These are phyloP conservation scores for Didymella keratinophila DNA, from an alignment of 2,329 filamentous ascomycete species.

Conservation along the genomic window DNA sequence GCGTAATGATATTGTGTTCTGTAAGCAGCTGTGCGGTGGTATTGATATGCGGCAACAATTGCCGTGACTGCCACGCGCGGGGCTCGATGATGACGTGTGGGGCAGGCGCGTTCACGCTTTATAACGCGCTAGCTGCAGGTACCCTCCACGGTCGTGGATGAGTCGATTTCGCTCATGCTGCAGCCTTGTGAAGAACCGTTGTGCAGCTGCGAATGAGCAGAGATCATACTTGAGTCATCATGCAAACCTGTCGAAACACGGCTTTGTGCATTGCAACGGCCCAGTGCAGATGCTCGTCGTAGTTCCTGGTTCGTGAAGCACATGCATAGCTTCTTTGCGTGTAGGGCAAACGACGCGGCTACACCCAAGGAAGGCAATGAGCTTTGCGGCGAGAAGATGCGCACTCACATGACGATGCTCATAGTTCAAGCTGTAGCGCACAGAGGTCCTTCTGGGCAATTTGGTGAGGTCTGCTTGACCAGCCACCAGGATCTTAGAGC, in stretches of 20 bases:
- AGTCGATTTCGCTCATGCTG: constrained; percentile 17
- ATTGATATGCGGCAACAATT: constrained; percentile 15
- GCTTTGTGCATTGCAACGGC: neutral
- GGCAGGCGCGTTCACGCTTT: constrained; percentile 4
- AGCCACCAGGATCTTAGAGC: neutral
- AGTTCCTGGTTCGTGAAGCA: neutral
- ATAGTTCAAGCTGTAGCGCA: neutral
- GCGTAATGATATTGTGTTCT: neutral
- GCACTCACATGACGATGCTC: neutral
- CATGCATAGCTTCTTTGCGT: neutral
- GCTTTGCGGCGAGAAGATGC: neutral
- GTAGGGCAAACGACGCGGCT: neutral
- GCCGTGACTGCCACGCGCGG: constrained; percentile 8
- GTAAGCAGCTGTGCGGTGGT: neutral
- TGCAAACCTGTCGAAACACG: neutral
- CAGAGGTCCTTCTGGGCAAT: neutral
- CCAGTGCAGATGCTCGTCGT: neutral
- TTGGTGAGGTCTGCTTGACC: neutral
- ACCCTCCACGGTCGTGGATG: neutral
- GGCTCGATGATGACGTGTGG: constrained; percentile 14
- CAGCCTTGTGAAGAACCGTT: neutral
- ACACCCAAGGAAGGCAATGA: neutral
- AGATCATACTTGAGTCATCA: neutral
- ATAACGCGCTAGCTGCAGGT: constrained; percentile 11
- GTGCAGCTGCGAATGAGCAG: neutral